A percentile compares a stretch with the other conserved stretches of the same genome.
phyloP scores from a whole-genome alignment of 129 eudicot genomes.

The Tagetes erecta region DNA sequence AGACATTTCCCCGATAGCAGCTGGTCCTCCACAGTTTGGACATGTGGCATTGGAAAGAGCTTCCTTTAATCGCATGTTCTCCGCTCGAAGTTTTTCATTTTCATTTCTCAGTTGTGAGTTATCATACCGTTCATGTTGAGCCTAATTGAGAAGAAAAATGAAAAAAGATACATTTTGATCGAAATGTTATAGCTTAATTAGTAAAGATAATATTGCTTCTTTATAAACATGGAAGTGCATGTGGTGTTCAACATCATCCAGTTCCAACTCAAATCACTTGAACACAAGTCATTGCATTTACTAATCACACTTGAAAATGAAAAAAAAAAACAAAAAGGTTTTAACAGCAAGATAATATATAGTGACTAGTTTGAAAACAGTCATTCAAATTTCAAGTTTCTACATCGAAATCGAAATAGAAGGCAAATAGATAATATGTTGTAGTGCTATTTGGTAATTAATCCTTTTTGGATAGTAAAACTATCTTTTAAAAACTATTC shows the following conservation, averaged over 20 bases:
- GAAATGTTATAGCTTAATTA: background rate
- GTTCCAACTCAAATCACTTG: background rate
- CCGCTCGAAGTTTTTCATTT: constrained; percentile 88
- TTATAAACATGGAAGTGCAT: background rate
- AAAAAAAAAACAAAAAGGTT: too few species aligned
- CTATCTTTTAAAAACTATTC: too few species aligned
- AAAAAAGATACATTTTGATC: constrained; percentile 15
- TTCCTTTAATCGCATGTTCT: constrained; percentile 83
- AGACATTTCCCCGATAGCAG: constrained; percentile 93
- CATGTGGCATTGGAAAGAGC: constrained; percentile 76
- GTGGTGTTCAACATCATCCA: background rate
- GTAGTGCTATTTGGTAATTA: too few species aligned
- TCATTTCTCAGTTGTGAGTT: constrained; percentile 74
- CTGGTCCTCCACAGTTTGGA: constrained; percentile 93
- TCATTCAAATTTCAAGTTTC: too few species aligned
- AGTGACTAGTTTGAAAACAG: too few species aligned
- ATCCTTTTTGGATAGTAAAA: too few species aligned
- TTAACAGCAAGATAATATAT: too few species aligned
- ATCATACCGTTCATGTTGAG: constrained; percentile 90
- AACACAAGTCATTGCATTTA: background rate
- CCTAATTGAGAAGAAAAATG: constrained; percentile 40
- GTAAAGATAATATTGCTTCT: constrained; percentile 1
- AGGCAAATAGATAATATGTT: too few species aligned
- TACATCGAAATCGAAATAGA: too few species aligned
- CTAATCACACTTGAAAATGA: constrained; percentile 2